A percentile compares a stretch with the other conserved stretches of the same genome.
Evolutionary conservation across 495 filamentous ascomycete genomes (phyloP).

Genomic region (Mytilinidion resinicola): DNA sequence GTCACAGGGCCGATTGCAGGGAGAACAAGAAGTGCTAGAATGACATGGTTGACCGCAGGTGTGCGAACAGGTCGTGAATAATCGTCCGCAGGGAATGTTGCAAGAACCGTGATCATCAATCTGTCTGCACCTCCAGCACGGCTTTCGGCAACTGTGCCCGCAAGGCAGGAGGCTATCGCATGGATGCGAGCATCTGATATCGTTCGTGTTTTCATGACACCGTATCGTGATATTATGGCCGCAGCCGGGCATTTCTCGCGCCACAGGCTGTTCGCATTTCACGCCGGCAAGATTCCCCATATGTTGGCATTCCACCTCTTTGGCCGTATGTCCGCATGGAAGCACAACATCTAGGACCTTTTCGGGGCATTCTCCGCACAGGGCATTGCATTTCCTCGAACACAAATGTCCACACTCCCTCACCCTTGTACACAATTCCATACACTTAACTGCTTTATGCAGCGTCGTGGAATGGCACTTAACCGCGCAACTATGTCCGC

Average conservation of each 20-base stretch:
- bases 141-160: constrained; percentile 52
- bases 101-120: constrained; percentile 20
- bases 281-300: constrained; percentile 35
- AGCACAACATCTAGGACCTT: constrained; percentile 28
- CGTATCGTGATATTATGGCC: constrained; percentile 44
- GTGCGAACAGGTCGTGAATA: constrained; percentile 48
- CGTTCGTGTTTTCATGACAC: constrained; percentile 42
- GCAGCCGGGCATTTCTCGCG: constrained; percentile 47
- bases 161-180: constrained; percentile 49
- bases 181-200: constrained; percentile 40
- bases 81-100: not conserved
- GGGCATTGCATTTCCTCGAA: constrained; percentile 40
- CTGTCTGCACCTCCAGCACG: constrained; percentile 53
- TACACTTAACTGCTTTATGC: constrained; percentile 56
- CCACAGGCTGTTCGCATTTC: constrained; percentile 33
- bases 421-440: constrained; percentile 51
- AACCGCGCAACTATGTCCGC: constrained; percentile 62
- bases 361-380: constrained; percentile 36
- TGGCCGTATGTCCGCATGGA: constrained; percentile 52
- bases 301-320: constrained; percentile 46
- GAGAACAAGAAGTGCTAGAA: constrained; percentile 43
- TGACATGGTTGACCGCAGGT: constrained; percentile 53
- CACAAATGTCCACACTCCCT: constrained; percentile 54
- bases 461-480: constrained; percentile 63
- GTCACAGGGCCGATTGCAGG: constrained; percentile 53